Evolutionary conservation across 2,329 filamentous ascomycete genomes (phyloP).

Genomic region (Arthrobotrys musiformis): DNA sequence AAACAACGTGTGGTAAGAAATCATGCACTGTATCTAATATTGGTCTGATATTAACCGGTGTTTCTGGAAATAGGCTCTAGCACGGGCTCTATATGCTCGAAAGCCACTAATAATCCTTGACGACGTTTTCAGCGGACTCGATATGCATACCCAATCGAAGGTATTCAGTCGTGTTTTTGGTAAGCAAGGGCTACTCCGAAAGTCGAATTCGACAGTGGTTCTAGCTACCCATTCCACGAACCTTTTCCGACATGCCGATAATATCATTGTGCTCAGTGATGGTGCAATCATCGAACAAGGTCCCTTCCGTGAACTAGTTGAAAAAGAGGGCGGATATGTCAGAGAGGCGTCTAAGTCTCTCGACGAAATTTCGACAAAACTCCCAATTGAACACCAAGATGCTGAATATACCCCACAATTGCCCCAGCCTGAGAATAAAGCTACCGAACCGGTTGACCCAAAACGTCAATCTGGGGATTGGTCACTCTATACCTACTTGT

Average conservation of each 20-base stretch:
- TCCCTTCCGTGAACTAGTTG: slow-evolving; percentile 61
- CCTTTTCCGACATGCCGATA: slow-evolving; percentile 64
- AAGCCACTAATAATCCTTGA: slow-evolving; percentile 61
- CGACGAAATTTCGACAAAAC: background rate
- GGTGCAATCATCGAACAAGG: slow-evolving; percentile 63
- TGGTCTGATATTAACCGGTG: background rate
- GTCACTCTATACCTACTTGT: slow-evolving; percentile 62
- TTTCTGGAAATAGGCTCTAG: slow-evolving; percentile 61
- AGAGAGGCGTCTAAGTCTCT: slow-evolving; percentile 1
- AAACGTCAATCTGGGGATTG: slow-evolving; percentile 60
- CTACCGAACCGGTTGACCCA: slow-evolving; percentile 29
- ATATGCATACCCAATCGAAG: slow-evolving; percentile 63
- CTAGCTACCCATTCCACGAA: slow-evolving; percentile 63
- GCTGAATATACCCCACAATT: background rate
- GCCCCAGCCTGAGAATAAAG: background rate
- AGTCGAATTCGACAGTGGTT: slow-evolving; percentile 62
- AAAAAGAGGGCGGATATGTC: slow-evolving; percentile 60
- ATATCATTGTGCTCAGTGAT: slow-evolving; percentile 63
- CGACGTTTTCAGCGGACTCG: slow-evolving; percentile 63
- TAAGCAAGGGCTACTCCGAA: slow-evolving; percentile 58
- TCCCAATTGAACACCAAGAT: slow-evolving; percentile 10
- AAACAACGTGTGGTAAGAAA: slow-evolving; percentile 62
- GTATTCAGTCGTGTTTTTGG: slow-evolving; percentile 61
- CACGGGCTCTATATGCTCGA: slow-evolving; percentile 63
- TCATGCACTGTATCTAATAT: background rate